Evolutionary conservation across 495 filamentous ascomycete species (phyloP).

Genomic region (Staphylotrichum tortipilum): DNA sequence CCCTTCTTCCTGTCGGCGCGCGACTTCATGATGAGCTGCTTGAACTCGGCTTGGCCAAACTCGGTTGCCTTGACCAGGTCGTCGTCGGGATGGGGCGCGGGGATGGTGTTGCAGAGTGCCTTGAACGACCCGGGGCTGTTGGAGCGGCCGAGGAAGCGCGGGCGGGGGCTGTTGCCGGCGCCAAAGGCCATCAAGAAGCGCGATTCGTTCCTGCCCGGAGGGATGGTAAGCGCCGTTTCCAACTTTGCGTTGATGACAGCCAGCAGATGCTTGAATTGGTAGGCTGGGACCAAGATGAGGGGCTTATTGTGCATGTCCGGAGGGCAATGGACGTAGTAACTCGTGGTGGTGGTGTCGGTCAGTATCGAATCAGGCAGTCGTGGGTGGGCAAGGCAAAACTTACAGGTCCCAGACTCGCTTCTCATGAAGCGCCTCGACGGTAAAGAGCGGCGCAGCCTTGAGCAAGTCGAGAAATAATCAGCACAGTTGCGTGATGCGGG

Average conservation of each 20-base stretch:
- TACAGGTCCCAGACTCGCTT: slow-evolving; percentile 64
- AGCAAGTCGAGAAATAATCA: slow-evolving; percentile 23
- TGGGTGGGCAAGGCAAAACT: slow-evolving; percentile 29
- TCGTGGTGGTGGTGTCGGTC: slow-evolving; percentile 19
- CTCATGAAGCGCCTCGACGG: slow-evolving; percentile 44
- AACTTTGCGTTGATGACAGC: slow-evolving; percentile 49
- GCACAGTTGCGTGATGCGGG: too few species aligned
- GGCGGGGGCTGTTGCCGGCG: slow-evolving; percentile 46
- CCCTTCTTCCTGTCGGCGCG: slow-evolving; percentile 16
- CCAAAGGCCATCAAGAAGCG: slow-evolving; percentile 52
- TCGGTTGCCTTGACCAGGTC: slow-evolving; percentile 9
- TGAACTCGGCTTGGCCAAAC: slow-evolving; percentile 9
- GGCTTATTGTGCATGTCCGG: slow-evolving; percentile 34
- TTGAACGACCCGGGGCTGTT: slow-evolving; percentile 27
- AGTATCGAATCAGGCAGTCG: neutral
- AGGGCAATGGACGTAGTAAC: slow-evolving; percentile 60
- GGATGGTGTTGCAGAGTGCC: slow-evolving; percentile 21
- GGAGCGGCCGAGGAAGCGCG: slow-evolving; percentile 55
- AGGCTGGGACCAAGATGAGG: slow-evolving; percentile 54
- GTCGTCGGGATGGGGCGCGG: slow-evolving; percentile 15
- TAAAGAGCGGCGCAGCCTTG: slow-evolving; percentile 49
- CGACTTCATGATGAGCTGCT: slow-evolving; percentile 2
- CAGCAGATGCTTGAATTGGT: slow-evolving; percentile 53
- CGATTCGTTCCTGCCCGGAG: slow-evolving; percentile 31
- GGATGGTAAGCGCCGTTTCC: slow-evolving; percentile 41